Evolutionary conservation across 257 asterid genomes (phyloP).

Genomic region (Ehretia macrophylla): DNA sequence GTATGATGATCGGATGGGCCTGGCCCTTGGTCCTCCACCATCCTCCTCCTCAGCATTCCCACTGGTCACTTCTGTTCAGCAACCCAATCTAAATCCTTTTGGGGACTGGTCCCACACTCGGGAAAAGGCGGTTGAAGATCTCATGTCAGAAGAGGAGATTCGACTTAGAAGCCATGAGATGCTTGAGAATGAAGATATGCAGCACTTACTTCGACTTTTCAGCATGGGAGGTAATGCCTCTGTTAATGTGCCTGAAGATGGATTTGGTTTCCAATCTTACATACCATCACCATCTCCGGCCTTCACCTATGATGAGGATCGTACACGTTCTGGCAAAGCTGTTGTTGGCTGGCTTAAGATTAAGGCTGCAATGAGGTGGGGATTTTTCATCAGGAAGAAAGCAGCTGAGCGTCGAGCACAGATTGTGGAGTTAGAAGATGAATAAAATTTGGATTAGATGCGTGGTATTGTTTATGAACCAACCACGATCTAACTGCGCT

Average conservation of each 20-base stretch:
- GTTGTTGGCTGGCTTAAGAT: constrained; percentile 97
- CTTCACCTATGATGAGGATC: constrained; percentile 52
- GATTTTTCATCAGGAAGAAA: constrained; percentile 87
- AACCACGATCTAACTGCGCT: too few species aligned
- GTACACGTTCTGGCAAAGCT: constrained; percentile 71
- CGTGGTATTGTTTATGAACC: constrained; percentile 7
- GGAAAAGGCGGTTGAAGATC: constrained; percentile 66
- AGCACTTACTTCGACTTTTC: constrained; percentile 78
- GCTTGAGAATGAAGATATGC: constrained; percentile 96
- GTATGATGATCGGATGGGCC: constrained; percentile 39
- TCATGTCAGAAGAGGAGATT: constrained; percentile 85
- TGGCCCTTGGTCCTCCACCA: constrained; percentile 75
- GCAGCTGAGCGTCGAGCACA: constrained; percentile 98
- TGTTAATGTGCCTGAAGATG: constrained; percentile 53
- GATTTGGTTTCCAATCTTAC: constrained; percentile 52
- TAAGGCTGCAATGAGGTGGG: constrained; percentile 99
- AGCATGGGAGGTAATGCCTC: constrained; percentile 71
- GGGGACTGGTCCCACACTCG: constrained; percentile 71
- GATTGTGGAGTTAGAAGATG: constrained; percentile 83
- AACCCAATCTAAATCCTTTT: constrained; percentile 47
- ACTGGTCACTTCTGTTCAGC: constrained; percentile 39
- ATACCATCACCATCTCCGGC: constrained; percentile 59
- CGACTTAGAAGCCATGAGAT: constrained; percentile 85
- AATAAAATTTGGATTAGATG: constrained; percentile 27
- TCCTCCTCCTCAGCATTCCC: constrained; percentile 43